Percentiles rank a stretch among this genome's conserved stretches.
Evolutionary conservation across 2,329 filamentous ascomycete genomes (phyloP).

Genomic region (Colletotrichum sp.): DNA sequence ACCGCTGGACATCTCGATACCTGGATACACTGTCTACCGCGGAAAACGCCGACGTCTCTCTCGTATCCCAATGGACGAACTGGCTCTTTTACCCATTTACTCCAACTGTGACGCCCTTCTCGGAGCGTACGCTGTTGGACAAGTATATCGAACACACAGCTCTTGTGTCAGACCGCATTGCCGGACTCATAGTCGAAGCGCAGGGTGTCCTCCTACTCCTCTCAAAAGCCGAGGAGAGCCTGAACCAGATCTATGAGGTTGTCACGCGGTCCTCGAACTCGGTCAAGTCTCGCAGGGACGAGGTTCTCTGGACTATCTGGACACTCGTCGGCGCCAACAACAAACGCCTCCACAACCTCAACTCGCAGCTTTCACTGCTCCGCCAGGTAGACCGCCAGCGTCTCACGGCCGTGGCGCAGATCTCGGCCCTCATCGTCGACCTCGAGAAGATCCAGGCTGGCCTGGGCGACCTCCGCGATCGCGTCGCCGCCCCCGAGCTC

Average conservation of each 20-base stretch:
- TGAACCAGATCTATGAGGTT: conserved; percentile 74
- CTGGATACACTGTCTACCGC: conserved; percentile 63
- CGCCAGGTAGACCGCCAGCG: conserved; percentile 71
- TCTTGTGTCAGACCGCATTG: conserved; percentile 73
- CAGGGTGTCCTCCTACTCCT: conserved; percentile 71
- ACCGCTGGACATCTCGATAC: conserved; percentile 75
- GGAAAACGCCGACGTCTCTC: conserved; percentile 34
- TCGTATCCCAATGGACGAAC: conserved; percentile 42
- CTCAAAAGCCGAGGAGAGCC: conserved; percentile 70
- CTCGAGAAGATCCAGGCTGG: conserved; percentile 75
- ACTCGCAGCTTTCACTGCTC: conserved; percentile 69
- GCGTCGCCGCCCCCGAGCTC: conserved; percentile 71
- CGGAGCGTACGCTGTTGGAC: conserved; percentile 69
- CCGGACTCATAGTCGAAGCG: conserved; percentile 71
- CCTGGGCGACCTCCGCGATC: conserved; percentile 73
- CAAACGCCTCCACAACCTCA: conserved; percentile 62
- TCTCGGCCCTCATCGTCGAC: conserved; percentile 74
- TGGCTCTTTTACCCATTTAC: conserved; percentile 69
- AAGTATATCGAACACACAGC: conserved; percentile 78
- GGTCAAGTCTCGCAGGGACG: conserved; percentile 64
- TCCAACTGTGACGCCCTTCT: conserved; percentile 52
- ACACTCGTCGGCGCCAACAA: conserved; percentile 76
- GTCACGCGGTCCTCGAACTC: conserved; percentile 67
- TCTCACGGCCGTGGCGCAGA: conserved; percentile 68
- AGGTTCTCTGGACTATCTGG: conserved; percentile 75